Percentiles rank a stretch among this genome's conserved stretches.
Conservation (phyloP, 2,329 filamentous ascomycete genomes). For the Cladorrhinum sp. region DNA sequence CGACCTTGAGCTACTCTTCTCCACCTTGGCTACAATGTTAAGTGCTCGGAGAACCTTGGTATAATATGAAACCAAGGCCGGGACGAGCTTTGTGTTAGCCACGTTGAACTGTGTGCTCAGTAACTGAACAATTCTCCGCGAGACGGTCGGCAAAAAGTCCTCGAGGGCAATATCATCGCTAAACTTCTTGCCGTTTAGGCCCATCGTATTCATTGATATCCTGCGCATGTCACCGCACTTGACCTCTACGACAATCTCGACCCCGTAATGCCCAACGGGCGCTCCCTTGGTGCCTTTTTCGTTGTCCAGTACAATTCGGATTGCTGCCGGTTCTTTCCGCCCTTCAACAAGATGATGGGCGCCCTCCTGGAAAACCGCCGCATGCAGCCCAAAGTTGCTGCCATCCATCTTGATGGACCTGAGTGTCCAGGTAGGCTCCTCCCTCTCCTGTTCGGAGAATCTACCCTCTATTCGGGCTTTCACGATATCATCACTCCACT, state of each 20-base stretch:
- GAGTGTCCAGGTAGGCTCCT: conserved; percentile 76
- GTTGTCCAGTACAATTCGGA: conserved; percentile 72
- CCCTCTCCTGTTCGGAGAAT: conserved; percentile 79
- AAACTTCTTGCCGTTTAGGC: conserved; percentile 67
- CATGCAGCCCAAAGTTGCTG: conserved; percentile 56
- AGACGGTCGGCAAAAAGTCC: conserved; percentile 71
- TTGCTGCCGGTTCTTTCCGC: conserved; percentile 63
- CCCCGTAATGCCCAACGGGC: conserved; percentile 63
- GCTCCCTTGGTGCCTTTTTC: conserved; percentile 64
- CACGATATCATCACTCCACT: conserved; percentile 78
- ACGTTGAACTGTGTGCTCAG: conserved; percentile 68
- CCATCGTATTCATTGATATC: conserved; percentile 52
- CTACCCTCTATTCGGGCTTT: conserved; percentile 84
- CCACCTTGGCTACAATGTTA: conserved; percentile 58
- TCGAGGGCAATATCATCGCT: conserved; percentile 70
- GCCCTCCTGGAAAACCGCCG: conserved; percentile 70
- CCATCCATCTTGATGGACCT: conserved; percentile 65
- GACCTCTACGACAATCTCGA: conserved; percentile 69
- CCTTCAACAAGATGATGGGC: conserved; percentile 60
- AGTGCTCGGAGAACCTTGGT: conserved; percentile 72
- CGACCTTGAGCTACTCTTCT: conserved; percentile 56
- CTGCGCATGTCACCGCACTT: conserved; percentile 50
- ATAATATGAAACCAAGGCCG: conserved; percentile 72
- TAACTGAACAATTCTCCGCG: conserved; percentile 70
- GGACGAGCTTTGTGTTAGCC: conserved; percentile 61